A percentile compares a stretch with the other conserved stretches of the same genome.
Conservation (phyloP, 441 rosid species). For the Capsella rubella region DNA sequence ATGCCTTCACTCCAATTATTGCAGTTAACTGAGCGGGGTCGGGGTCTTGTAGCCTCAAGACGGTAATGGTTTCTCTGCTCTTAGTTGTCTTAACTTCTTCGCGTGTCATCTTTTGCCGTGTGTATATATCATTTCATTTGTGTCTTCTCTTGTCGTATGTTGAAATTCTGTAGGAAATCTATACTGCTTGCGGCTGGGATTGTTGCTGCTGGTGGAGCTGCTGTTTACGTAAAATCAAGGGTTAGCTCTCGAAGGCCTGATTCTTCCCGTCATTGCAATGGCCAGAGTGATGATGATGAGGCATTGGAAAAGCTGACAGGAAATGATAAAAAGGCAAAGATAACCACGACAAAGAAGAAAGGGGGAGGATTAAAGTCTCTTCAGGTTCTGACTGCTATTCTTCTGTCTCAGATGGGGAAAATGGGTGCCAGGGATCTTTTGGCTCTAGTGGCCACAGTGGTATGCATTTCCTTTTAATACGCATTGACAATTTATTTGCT, state of each 20-base stretch:
- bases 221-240: slow-evolving; percentile 78
- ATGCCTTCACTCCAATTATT: slow-evolving; percentile 98
- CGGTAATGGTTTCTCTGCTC: slow-evolving; percentile 55
- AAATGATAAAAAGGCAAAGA: slow-evolving; percentile 52
- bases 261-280: slow-evolving; percentile 59
- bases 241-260: slow-evolving; percentile 48
- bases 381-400: slow-evolving; percentile 77
- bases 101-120: background rate
- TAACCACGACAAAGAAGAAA: slow-evolving; percentile 60
- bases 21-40: slow-evolving; percentile 91
- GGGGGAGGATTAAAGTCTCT: slow-evolving; percentile 87
- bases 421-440: slow-evolving; percentile 89
- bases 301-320: slow-evolving; percentile 47
- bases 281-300: slow-evolving; percentile 54
- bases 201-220: slow-evolving; percentile 88
- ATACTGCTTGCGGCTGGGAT: slow-evolving; percentile 85
- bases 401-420: slow-evolving; percentile 90
- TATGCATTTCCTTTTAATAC: slow-evolving; percentile 52
- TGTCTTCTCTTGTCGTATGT: slow-evolving; percentile 13
- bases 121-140: background rate
- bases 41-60: slow-evolving; percentile 74
- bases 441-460: slow-evolving; percentile 81
- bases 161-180: slow-evolving; percentile 65
- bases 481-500: background rate
- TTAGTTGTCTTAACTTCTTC: background rate